Evolutionary conservation across 139 green algal species (phyloP), one percentile per base, ranked within the genome.

Genomic region (Zygnema cylindricum): DNA sequence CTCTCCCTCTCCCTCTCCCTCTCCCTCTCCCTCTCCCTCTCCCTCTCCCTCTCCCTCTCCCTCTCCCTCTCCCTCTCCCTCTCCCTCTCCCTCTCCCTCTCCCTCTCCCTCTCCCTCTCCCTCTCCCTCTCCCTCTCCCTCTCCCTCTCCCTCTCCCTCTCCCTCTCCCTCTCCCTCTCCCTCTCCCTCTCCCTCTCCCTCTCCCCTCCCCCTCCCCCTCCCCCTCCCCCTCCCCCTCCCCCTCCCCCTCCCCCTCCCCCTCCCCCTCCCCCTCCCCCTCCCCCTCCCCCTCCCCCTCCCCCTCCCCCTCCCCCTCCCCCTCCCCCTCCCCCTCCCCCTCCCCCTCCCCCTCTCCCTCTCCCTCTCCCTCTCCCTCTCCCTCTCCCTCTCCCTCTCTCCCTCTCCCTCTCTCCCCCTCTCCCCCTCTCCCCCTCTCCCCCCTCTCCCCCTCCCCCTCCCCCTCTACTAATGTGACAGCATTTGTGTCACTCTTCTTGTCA

Each of bases 381-480:
- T 73, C 57, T n/a, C 57, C 30, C 57, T 16, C 11, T 78, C 71
- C 25, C 71, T 36, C 0, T 63, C 1, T 77, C 1, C 41, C 71
- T 78, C 71, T 78, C 71, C 2, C 71, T 0, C 71, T 1, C 39
- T 35, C 1, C 69, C 39, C 1, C 39, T 35, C 69, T 1, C 38
- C 69, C 69, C 69, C 11, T 77, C 69, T 35, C n/a, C n/a, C n/a
- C n/a, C n/a, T n/a, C n/a, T n/a, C n/a, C n/a, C n/a, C n/a, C n/a
- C n/a, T n/a, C n/a, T 11, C 69, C 1, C 1, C 69, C 69, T 35
- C 39, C 1, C 69, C 33, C 57, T 32, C 41, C 85, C 1, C 85
- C 82, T 75, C 85, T 92, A 86, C 85, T 54, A 55, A 84, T 84
- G 0, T 92, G 41, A 35, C 85, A 90, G 86, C 84, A 92, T 38